Conservation (phyloP, 805 yeast genomes). For the Hanseniaspora clermontiae region DNA sequence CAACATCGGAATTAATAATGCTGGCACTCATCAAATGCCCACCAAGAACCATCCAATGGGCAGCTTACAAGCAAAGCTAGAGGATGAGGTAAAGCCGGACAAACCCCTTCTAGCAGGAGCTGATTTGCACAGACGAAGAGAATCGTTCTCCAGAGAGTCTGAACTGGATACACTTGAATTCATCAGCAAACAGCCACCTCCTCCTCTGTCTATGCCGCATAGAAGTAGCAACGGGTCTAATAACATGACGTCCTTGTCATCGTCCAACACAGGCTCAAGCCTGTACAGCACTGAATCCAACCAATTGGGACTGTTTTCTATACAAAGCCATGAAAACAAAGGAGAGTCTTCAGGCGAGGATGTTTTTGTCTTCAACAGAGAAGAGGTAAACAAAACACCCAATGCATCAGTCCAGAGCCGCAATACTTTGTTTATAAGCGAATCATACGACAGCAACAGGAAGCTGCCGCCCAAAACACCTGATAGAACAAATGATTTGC, state of each 20-base stretch:
- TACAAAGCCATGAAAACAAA: not conserved
- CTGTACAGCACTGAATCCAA: not conserved
- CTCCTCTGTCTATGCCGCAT: not conserved
- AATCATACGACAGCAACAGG: not conserved
- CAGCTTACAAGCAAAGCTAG: not conserved
- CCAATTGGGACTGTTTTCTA: not conserved
- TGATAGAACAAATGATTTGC: constrained; percentile 11
- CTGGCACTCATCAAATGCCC: not conserved
- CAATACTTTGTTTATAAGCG: not conserved
- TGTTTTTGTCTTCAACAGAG: not conserved
- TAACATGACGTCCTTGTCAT: not conserved
- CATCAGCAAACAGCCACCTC: constrained; percentile 11
- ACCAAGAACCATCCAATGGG: not conserved
- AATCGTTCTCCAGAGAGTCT: not conserved
- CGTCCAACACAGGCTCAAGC: constrained; percentile 11
- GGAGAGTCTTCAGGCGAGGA: not conserved
- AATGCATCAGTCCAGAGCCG: not conserved
- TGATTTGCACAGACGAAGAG: not conserved
- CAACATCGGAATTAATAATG: not conserved
- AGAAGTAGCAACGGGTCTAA: not conserved
- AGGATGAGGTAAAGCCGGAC: not conserved
- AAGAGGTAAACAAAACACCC: constrained; percentile 8
- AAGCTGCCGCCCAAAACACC: constrained; percentile 13
- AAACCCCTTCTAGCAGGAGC: not conserved
- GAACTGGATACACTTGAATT: not conserved